Percentiles rank a stretch among this genome's conserved stretches.
Evolutionary conservation across 768 basidiomycete genomes (phyloP).

Genomic region (Dentipellis fragilis): DNA sequence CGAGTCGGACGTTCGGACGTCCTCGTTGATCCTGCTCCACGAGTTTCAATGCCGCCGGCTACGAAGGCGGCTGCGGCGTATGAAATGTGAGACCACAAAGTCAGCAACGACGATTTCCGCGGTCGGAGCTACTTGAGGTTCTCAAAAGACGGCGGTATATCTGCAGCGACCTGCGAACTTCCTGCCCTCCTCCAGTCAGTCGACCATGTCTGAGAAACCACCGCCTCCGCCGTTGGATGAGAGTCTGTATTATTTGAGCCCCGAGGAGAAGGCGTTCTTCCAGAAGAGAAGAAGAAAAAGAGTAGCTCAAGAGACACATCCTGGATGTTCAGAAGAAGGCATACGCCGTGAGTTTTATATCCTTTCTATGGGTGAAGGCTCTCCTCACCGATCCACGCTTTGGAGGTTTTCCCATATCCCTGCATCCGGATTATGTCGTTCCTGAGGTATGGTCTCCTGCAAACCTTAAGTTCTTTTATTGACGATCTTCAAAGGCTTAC

Average conservation of each 20-base stretch:
- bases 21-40: no score
- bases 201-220: no score
- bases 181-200: no score
- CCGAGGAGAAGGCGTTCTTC: slow-evolving; percentile 14
- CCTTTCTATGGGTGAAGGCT: background rate
- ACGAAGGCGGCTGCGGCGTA: no score
- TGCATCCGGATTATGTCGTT: background rate
- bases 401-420: background rate
- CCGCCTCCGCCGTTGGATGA: background rate
- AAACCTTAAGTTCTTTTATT: background rate
- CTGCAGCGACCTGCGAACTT: no score
- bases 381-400: background rate
- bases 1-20: no score
- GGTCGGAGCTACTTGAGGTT: no score
- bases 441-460: background rate
- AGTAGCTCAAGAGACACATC: slow-evolving; percentile 17
- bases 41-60: no score
- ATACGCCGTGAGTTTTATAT: slow-evolving; percentile 7
- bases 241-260: background rate
- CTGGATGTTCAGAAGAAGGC: slow-evolving; percentile 15
- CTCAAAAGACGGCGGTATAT: no score
- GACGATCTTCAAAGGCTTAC: background rate
- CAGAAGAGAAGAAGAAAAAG: slow-evolving; percentile 14
- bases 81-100: no score
- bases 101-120: no score